These are phyloP conservation scores for Saccharomyces kudriavzevii DNA, from an alignment of 805 yeast species.

Conservation along the genomic window DNA sequence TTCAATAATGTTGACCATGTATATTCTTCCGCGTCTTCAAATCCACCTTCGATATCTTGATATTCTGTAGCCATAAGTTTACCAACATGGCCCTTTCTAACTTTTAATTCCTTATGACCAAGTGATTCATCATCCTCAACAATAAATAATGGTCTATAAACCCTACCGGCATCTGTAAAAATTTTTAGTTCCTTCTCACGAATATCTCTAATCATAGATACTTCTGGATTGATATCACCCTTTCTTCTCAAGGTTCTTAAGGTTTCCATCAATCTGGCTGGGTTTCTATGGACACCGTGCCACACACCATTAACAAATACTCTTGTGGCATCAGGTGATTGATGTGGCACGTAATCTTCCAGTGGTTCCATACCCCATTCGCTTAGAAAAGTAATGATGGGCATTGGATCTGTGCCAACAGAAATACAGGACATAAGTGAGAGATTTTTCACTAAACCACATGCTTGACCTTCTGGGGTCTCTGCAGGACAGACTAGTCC, in stretches of 20 bases:
- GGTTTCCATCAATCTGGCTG: conserved; percentile 83
- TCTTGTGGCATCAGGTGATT: conserved; percentile 83
- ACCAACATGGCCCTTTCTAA: conserved; percentile 77
- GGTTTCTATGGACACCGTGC: conserved; percentile 98
- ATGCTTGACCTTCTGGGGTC: conserved; percentile 99
- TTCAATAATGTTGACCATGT: conserved; percentile 81
- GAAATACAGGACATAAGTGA: conserved; percentile 96
- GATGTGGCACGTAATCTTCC: conserved; percentile 90
- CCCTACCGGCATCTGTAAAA: conserved; percentile 97
- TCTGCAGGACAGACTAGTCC: conserved; percentile 99
- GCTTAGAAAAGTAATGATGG: conserved; percentile 83
- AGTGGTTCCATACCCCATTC: conserved; percentile 99
- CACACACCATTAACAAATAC: conserved; percentile 98
- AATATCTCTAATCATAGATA: conserved; percentile 91
- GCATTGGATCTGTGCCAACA: conserved; percentile 95
- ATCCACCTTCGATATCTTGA: conserved; percentile 44
- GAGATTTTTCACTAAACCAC: conserved; percentile 96
- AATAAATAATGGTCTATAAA: conserved; percentile 89
- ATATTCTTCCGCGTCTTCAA: conserved; percentile 48
- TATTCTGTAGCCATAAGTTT: conserved; percentile 59
- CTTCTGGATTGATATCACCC: conserved; percentile 94
- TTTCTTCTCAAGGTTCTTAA: conserved; percentile 86
- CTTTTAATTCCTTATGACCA: conserved; percentile 58
- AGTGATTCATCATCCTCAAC: conserved; percentile 79
- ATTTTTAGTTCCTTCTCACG: conserved; percentile 94